Base-by-base conservation (phyloP, 257 asterid genomes). In the Oldenlandia corymbosa region DNA sequence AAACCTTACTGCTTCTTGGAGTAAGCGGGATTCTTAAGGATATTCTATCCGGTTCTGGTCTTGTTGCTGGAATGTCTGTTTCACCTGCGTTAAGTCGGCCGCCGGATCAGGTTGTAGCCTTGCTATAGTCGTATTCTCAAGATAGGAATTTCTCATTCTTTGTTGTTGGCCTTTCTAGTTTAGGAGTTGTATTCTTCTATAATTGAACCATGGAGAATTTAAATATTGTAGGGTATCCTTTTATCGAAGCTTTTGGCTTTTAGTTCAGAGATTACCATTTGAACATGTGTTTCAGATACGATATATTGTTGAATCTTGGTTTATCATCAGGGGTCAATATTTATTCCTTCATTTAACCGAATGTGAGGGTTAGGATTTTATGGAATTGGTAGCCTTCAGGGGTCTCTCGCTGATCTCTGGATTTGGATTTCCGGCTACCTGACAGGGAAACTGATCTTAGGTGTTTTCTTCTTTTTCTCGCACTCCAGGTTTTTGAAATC, bases 11-110 rank as follows among this genome's bases (percentile, higher is more conserved):
- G 56, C 85, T 83, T 62, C 92, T 90, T 57, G 97, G 97, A 58
- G 86, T 94, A 73, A 94, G 95, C 75, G 93, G 96, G 69, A 90
- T 85, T 73, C 87, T 94, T 75, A 94, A 85, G 80, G 97, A 88
- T 52, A 90, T 90, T 62, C 75, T 94, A 48, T 78, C 94, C n/a
- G 96, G 99, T 49, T 86, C 99, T 64, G 93, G 90, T 52, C 83
- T 88, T 72, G 88, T 75, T 30, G 83, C 95, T 43, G 78, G 88
- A 71, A 83, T 88, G 74, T 85, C 97, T 41, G 85, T 86, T 76
- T 85, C 97, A 62, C 94, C 99, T 71, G 95, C 97, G 54, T 75
- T 93, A 71, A 90, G 85, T 76, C 83, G 95, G 79, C 96, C 99
- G 39, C 79, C 97, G 9, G 99, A 94, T 78, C 99, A 94, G 99